Conservation (phyloP, 2,329 filamentous ascomycete genomes). For the Zarea fungicola region DNA sequence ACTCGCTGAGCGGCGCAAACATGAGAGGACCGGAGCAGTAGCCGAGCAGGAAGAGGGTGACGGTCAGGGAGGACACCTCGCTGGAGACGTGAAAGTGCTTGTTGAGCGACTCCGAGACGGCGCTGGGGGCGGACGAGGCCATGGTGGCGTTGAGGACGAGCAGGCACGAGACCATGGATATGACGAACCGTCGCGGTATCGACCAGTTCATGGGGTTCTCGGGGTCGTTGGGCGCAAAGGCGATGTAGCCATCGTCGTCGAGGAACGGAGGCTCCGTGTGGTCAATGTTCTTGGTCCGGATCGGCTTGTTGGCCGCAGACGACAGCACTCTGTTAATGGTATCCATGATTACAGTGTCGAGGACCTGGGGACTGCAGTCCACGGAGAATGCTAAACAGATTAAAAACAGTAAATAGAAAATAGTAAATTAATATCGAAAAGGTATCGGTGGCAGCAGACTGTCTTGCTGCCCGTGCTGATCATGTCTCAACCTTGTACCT, state of each 20-base stretch:
- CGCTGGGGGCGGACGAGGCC: slow-evolving; percentile 26
- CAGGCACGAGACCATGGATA: slow-evolving; percentile 38
- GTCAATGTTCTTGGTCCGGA: slow-evolving; percentile 32
- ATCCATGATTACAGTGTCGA: slow-evolving; percentile 28
- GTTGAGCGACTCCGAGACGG: slow-evolving; percentile 29
- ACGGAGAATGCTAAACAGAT: too few relatives aligned
- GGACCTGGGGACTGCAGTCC: neutral
- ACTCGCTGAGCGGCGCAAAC: slow-evolving; percentile 53
- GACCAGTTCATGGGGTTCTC: slow-evolving; percentile 48
- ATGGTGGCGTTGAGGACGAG: slow-evolving; percentile 52
- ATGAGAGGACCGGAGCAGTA: slow-evolving; percentile 55
- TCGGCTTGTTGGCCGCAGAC: slow-evolving; percentile 48
- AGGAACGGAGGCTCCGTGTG: slow-evolving; percentile 32
- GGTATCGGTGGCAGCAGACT: too few relatives aligned
- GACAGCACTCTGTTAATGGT: slow-evolving; percentile 41
- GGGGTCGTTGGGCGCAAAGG: slow-evolving; percentile 46
- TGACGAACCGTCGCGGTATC: slow-evolving; percentile 30
- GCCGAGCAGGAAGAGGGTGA: slow-evolving; percentile 49
- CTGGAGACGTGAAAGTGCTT: slow-evolving; percentile 41
- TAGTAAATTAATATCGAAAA: too few relatives aligned
- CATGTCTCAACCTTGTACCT: too few relatives aligned
- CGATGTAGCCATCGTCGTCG: slow-evolving; percentile 45
- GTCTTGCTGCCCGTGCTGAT: too few relatives aligned
- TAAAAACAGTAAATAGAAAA: too few relatives aligned
- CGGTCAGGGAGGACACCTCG: slow-evolving; percentile 43